phyloP scores from a whole-genome alignment of 73 alveolate species.

The Urostyla sp. region DNA sequence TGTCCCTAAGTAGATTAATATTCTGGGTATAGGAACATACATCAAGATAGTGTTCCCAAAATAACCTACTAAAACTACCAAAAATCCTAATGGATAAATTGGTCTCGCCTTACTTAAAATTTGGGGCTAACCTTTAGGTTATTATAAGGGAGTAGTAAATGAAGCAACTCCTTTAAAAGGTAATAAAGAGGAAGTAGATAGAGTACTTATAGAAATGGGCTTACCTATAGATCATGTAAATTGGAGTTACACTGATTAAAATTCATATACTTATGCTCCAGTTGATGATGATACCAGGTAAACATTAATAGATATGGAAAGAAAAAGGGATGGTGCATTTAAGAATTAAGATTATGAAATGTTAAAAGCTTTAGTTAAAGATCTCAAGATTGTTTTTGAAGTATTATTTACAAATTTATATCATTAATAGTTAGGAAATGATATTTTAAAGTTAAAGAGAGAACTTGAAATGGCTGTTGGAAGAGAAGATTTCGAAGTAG shows the following conservation, averaged over 20 bases:
- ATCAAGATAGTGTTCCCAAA: constrained; percentile 87
- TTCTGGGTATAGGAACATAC: constrained; percentile 90
- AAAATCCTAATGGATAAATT: constrained; percentile 95
- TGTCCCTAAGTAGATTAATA: constrained; percentile 70
- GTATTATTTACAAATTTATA: neutral
- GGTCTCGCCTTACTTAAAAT: constrained; percentile 87
- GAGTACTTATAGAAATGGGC: constrained; percentile 94
- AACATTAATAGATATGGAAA: constrained; percentile 91
- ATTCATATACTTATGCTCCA: constrained; percentile 92
- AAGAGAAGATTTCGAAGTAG: constrained; percentile 92
- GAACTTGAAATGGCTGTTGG: constrained; percentile 89
- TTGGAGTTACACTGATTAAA: constrained; percentile 92
- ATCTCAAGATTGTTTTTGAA: constrained; percentile 90
- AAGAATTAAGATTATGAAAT: constrained; percentile 91
- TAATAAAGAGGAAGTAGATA: constrained; percentile 91
- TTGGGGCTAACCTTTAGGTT: constrained; percentile 91
- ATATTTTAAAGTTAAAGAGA: constrained; percentile 91
- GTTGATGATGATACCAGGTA: constrained; percentile 96
- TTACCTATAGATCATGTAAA: constrained; percentile 90
- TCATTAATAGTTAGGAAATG: constrained; percentile 83
- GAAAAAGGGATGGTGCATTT: constrained; percentile 84
- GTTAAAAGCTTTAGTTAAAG: constrained; percentile 84
- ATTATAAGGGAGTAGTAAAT: constrained; percentile 79
- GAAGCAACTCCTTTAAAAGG: constrained; percentile 86
- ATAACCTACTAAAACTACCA: constrained; percentile 84